Evolutionary conservation across 2,329 filamentous ascomycete genomes (phyloP).

Genomic region (Aspergillus tubingensis): DNA sequence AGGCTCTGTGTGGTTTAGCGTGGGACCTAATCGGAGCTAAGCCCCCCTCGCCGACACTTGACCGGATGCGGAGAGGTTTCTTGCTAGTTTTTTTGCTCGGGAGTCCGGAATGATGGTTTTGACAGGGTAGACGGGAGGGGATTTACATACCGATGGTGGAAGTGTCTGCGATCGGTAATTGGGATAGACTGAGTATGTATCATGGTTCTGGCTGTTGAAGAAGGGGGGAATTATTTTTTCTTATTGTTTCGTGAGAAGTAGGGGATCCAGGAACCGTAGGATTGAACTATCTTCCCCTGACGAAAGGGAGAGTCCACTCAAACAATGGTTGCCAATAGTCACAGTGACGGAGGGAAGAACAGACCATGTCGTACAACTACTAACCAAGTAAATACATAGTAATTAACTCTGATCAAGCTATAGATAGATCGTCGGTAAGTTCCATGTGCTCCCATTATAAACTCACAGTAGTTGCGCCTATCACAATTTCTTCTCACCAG

Average conservation of each 20-base stretch:
- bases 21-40: neutral
- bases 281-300: neutral
- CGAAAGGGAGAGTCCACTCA: neutral
- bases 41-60: neutral
- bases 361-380: neutral
- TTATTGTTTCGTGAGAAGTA: too few relatives aligned
- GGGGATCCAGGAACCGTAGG: neutral
- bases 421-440: neutral
- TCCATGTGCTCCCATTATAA: neutral
- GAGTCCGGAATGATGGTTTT: neutral
- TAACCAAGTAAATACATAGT: too few relatives aligned
- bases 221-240: neutral
- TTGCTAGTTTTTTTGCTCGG: neutral
- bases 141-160: neutral
- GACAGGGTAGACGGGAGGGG: neutral
- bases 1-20: neutral
- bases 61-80: slow-evolving; percentile 2
- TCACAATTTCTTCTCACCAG: neutral
- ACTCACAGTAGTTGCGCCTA: neutral
- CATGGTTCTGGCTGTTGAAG: too few relatives aligned
- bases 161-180: too few relatives aligned
- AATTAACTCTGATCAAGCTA: neutral
- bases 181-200: neutral
- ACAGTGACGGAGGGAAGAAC: slow-evolving; percentile 1
- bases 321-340: slow-evolving; percentile 6